Percentiles rank a stretch among this genome's conserved stretches.
These are phyloP conservation scores for Exophiala oligosperma DNA, from an alignment of 2,329 filamentous ascomycete species.

Conservation along the genomic window DNA sequence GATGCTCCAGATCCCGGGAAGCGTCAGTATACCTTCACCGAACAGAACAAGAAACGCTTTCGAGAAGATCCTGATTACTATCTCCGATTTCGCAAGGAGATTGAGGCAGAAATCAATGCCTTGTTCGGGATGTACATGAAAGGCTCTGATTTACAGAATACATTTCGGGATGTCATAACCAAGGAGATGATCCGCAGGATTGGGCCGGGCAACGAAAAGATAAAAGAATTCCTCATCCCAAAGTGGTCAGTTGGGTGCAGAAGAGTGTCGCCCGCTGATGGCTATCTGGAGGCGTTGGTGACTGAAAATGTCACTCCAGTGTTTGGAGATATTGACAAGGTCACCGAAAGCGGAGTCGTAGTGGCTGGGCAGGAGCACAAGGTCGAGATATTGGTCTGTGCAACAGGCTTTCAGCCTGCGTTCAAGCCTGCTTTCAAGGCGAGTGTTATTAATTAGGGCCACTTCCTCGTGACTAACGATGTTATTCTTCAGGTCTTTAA, in stretches of 20 bases:
- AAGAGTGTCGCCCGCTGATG: too few relatives aligned
- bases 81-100: conserved; percentile 32
- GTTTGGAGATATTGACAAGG: too few relatives aligned
- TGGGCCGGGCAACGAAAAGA: too few relatives aligned
- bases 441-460: not conserved
- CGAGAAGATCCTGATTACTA: conserved; percentile 27
- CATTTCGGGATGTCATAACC: conserved; percentile 3
- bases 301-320: too few relatives aligned
- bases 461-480: not conserved
- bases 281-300: too few relatives aligned
- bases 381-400: conserved; percentile 37
- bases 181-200: conserved; percentile 27
- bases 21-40: conserved; percentile 28
- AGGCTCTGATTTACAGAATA: conserved; percentile 4
- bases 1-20: conserved; percentile 2
- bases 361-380: conserved; percentile 3
- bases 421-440: conserved; percentile 34
- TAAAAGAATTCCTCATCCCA: too few relatives aligned
- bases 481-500: conserved; percentile 30
- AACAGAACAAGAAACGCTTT: conserved; percentile 24
- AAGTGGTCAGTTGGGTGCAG: too few relatives aligned
- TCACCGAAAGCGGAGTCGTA: too few relatives aligned
- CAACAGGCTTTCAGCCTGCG: conserved; percentile 39
- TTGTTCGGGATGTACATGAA: conserved; percentile 21
- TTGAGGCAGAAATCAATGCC: conserved; percentile 32